These are phyloP conservation scores for Zygoascus sp. DNA, from an alignment of 1,139 yeast species.

Conservation along the genomic window DNA sequence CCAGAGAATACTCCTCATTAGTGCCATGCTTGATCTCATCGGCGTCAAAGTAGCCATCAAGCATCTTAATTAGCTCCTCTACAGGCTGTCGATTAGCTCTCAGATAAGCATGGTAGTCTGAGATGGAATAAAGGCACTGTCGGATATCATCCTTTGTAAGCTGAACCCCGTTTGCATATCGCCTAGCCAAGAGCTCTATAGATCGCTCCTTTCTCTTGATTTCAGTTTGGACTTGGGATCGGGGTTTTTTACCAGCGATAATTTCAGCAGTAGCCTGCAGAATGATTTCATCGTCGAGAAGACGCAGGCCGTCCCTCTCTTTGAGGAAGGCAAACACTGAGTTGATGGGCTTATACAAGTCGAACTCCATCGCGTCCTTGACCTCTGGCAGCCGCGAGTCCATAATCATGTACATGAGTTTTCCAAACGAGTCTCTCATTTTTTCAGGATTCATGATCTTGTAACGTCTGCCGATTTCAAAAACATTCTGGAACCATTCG, in stretches of 20 bases:
- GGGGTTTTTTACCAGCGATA: conserved; percentile 50
- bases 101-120: conserved; percentile 69
- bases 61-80: conserved; percentile 49
- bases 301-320: conserved; percentile 32
- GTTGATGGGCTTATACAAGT: conserved; percentile 60
- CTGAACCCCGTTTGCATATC: conserved; percentile 28
- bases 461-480: conserved; percentile 72
- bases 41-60: conserved; percentile 48
- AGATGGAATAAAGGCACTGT: conserved; percentile 65
- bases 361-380: conserved; percentile 63
- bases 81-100: conserved; percentile 64
- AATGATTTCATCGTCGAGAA: conserved; percentile 53
- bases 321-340: conserved; percentile 52
- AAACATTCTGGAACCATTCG: conserved; percentile 60
- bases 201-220: conserved; percentile 60
- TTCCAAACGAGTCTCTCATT: conserved; percentile 71
- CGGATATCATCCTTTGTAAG: conserved; percentile 51
- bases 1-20: conserved; percentile 44
- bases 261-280: conserved; percentile 63
- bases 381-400: conserved; percentile 69
- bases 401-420: conserved; percentile 74
- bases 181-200: conserved; percentile 51
- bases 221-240: conserved; percentile 49
- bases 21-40: conserved; percentile 29
- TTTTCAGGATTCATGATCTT: conserved; percentile 76